phyloP scores from a whole-genome alignment of 495 filamentous ascomycete genomes.

The Xylaria grammica region DNA sequence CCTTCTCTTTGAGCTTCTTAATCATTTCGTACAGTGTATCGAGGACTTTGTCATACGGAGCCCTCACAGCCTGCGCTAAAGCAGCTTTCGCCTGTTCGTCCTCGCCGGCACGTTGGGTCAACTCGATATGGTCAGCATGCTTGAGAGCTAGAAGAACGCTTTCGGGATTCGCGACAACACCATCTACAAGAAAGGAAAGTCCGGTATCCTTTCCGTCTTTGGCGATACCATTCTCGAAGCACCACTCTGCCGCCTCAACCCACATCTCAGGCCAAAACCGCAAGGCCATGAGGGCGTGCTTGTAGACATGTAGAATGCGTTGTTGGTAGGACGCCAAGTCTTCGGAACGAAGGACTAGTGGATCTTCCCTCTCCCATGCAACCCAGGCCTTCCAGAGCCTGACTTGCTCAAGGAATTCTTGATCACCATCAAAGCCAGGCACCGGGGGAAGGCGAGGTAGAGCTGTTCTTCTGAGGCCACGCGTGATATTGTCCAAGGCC shows the following conservation, averaged over 20 bases:
- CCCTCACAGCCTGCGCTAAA: conserved; percentile 75
- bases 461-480: conserved; percentile 75
- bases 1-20: conserved; percentile 72
- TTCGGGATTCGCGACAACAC: conserved; percentile 89
- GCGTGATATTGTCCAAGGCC: conserved; percentile 81
- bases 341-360: conserved; percentile 80
- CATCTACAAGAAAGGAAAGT: conserved; percentile 73
- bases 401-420: conserved; percentile 85
- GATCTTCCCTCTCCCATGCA: conserved; percentile 90
- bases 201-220: conserved; percentile 67
- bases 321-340: conserved; percentile 72
- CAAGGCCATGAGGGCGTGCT: conserved; percentile 91
- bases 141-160: conserved; percentile 89
- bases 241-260: conserved; percentile 95
- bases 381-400: conserved; percentile 94
- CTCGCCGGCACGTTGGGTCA: conserved; percentile 68
- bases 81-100: conserved; percentile 70
- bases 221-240: conserved; percentile 71
- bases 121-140: conserved; percentile 83
- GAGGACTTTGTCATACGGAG: conserved; percentile 81
- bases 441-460: conserved; percentile 81
- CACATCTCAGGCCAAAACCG: conserved; percentile 94
- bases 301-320: conserved; percentile 87
- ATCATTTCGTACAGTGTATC: conserved; percentile 83
- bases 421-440: conserved; percentile 83